A percentile compares a stretch with the other conserved stretches of the same genome.
Evolutionary conservation across 2,329 filamentous ascomycete genomes (phyloP).

Genomic region (Claviceps africana): DNA sequence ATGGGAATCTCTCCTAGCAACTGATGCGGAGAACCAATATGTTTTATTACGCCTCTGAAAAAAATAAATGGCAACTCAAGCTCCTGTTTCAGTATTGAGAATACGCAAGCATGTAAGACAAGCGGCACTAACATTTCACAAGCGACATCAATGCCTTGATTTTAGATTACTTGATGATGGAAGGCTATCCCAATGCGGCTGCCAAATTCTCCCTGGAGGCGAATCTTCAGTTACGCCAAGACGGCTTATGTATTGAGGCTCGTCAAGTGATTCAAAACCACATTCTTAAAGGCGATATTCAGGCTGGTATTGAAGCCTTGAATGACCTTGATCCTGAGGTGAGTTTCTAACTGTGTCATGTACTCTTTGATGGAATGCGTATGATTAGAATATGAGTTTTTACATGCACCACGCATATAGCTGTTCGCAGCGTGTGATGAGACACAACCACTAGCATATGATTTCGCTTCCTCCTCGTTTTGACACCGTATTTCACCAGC

Average conservation of each 20-base stretch:
- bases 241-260: conserved; percentile 58
- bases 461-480: conserved; percentile 9
- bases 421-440: conserved; percentile 77
- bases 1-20: conserved; percentile 99
- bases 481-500: not conserved
- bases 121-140: conserved; percentile 14
- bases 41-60: conserved; percentile 12
- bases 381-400: conserved; percentile 84
- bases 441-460: conserved; percentile 50
- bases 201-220: conserved; percentile 90
- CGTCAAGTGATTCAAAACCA: conserved; percentile 72
- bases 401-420: conserved; percentile 99
- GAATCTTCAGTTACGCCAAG: conserved; percentile 63
- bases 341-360: conserved; percentile 24
- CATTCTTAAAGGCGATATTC: conserved; percentile 76
- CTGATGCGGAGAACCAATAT: conserved; percentile 75
- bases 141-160: conserved; percentile 94
- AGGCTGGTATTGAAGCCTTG: conserved; percentile 70
- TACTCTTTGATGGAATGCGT: conserved; percentile 6
- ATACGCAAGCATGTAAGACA: not conserved
- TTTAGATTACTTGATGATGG: conserved; percentile 91
- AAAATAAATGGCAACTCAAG: not conserved
- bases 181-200: conserved; percentile 85
- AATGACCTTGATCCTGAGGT: conserved; percentile 90
- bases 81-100: not conserved